A percentile compares a stretch with the other conserved stretches of the same genome.
These are phyloP conservation scores for Penicillium cataractarum DNA, from an alignment of 495 filamentous ascomycete species.

Conservation along the genomic window DNA sequence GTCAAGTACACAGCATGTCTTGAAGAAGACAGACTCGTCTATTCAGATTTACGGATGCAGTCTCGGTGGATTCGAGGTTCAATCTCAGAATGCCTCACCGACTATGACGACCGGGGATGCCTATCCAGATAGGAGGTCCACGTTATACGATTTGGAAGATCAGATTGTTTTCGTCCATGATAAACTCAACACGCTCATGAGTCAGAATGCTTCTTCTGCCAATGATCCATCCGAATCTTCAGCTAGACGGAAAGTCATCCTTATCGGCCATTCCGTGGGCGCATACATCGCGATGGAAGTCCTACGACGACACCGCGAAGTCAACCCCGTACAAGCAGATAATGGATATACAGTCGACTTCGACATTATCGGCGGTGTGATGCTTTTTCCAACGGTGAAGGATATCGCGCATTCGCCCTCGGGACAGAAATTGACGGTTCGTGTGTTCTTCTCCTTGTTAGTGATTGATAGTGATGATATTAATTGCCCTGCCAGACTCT, in stretches of 20 bases:
- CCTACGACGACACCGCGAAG: constrained; percentile 55
- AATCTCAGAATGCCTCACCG: constrained; percentile 19
- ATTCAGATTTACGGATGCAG: constrained; percentile 67
- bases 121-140: neutral
- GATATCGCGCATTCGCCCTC: constrained; percentile 69
- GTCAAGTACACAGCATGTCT: neutral
- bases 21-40: neutral
- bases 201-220: neutral
- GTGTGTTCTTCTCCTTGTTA: constrained; percentile 9
- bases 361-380: constrained; percentile 61
- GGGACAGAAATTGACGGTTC: constrained; percentile 60
- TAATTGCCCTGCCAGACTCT: constrained; percentile 27
- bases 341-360: constrained; percentile 27
- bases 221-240: neutral
- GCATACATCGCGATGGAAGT: constrained; percentile 77
- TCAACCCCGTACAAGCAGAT: neutral
- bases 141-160: constrained; percentile 53
- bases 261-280: constrained; percentile 86
- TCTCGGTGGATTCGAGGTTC: constrained; percentile 72
- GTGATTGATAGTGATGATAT: neutral
- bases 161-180: constrained; percentile 59
- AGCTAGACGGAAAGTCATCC: constrained; percentile 57
- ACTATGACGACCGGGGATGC: neutral
- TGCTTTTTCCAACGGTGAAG: constrained; percentile 78
- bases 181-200: constrained; percentile 29